Evolutionary conservation across 1,139 yeast genomes (phyloP), one percentile per base, ranked within the genome.

Genomic region (Ogataea hybrid): DNA sequence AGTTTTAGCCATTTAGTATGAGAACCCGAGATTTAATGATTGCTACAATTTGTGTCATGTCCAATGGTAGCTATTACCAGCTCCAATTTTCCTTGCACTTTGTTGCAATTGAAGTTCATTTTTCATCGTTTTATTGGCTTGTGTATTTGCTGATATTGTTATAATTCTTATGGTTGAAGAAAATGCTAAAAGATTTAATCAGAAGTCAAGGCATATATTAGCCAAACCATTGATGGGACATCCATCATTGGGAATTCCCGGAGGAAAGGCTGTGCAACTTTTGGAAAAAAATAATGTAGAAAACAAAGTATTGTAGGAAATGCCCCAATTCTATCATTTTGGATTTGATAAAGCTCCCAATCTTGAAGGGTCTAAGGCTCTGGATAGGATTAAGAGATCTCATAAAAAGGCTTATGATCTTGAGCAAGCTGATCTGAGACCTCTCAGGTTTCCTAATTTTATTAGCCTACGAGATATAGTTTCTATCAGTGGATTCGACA

Each of bases 391-490:
- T 14, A 30, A 39, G 31, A 31, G 15, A 14, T 21, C 38, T 1
- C 17, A 18, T 2, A 32, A 21, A 28, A 33, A 25, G 25, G 20
- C 23, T 14, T 28, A 23, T 27, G 37, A 30, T 5, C 14, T 18
- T 8, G 39, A 32, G 3, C 16, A 12, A 9, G 23, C 29, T 6
- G 45, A 37, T 12, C 27, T 37, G 14, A 30, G 30, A 15, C 29
- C 25, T 8, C 25, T 49, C 8, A 33, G 31, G 12, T 47, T 49
- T 17, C 21, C 39, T 2, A 40, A 42, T 25, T 47, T 42, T 28
- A 38, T 49, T 6, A 42, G 35, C 31, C 20, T 49, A 9, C 35
- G 37, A 15, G 50, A 47, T 20, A 41, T 47, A 17, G 41, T 42
- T 12, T 45, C 45, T 38, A 14, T 45, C 44, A 16, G 25, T 12